These are phyloP conservation scores for Violaceomyces palustris DNA, from an alignment of 1,284 basidiomycete species.

Conservation along the genomic window DNA sequence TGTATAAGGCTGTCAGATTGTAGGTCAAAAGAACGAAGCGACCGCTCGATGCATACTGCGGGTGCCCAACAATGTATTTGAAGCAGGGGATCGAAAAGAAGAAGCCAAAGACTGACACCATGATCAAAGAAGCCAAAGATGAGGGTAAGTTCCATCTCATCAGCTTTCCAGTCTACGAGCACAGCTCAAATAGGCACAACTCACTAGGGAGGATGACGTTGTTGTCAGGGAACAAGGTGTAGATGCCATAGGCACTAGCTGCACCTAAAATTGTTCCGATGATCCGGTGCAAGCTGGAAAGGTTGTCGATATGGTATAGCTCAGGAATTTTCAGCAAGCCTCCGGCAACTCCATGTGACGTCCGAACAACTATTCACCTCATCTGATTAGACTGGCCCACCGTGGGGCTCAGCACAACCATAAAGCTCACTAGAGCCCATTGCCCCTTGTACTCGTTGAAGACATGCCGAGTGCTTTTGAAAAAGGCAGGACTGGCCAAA, in stretches of 20 bases:
- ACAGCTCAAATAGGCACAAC: too few species aligned
- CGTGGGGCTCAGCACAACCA: conserved; percentile 57
- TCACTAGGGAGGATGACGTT: conserved; percentile 69
- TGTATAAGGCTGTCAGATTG: conserved; percentile 71
- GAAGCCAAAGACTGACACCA: conserved; percentile 69
- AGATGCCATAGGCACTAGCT: conserved; percentile 66
- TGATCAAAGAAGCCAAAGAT: background rate
- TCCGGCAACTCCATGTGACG: too few species aligned
- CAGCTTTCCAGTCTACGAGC: background rate
- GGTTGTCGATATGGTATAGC: background rate
- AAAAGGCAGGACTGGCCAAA: conserved; percentile 78
- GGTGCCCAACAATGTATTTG: conserved; percentile 74
- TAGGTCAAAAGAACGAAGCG: conserved; percentile 59
- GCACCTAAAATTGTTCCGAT: conserved; percentile 62
- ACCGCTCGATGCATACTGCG: conserved; percentile 39
- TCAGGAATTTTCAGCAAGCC: too few species aligned
- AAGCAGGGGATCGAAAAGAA: conserved; percentile 91
- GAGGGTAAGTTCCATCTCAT: background rate
- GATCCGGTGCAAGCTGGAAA: conserved; percentile 27
- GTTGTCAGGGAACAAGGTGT: conserved; percentile 67
- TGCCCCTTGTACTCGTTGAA: conserved; percentile 81
- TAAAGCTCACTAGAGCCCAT: conserved; percentile 81
- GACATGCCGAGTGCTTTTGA: conserved; percentile 67
- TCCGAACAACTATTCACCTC: conserved; percentile 20
- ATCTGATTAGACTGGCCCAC: conserved; percentile 49